Evolutionary conservation across 768 basidiomycete genomes (phyloP).

Genomic region (Lactifluus echinatus): DNA sequence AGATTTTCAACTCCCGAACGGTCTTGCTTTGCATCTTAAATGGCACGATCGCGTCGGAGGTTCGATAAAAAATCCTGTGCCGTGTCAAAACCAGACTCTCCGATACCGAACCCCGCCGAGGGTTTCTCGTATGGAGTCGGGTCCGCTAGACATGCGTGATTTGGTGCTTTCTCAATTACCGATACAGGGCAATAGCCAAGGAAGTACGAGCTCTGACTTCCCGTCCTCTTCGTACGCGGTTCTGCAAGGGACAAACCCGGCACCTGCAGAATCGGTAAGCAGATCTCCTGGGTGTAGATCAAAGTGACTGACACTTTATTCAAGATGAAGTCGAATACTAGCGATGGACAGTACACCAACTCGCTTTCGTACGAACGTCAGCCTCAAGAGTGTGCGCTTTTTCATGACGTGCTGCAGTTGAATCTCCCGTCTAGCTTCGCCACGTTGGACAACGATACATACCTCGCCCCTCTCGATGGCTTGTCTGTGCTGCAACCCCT

Average conservation of each 20-base stretch:
- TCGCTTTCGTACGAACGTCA: constrained; percentile 2
- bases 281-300: background rate
- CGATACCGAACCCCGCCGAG: background rate
- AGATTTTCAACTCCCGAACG: constrained; percentile 17
- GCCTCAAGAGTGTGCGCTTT: constrained; percentile 12
- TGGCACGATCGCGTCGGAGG: constrained; percentile 17
- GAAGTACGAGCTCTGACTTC: background rate
- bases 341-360: background rate
- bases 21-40: constrained; percentile 19
- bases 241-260: background rate
- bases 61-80: background rate
- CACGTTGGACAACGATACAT: background rate
- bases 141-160: background rate
- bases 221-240: background rate
- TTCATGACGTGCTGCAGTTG: constrained; percentile 7
- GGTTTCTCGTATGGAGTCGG: background rate
- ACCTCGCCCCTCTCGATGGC: constrained; percentile 16
- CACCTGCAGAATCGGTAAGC: constrained; percentile 4
- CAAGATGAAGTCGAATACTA: background rate
- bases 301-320: background rate
- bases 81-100: background rate
- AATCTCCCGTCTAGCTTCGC: background rate
- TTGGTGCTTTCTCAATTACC: background rate
- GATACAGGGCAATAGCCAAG: background rate
- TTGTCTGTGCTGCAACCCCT: constrained; percentile 15